Evolutionary conservation across 169 alveolate genomes (phyloP).

Genomic region (Plasmodium adleri): DNA sequence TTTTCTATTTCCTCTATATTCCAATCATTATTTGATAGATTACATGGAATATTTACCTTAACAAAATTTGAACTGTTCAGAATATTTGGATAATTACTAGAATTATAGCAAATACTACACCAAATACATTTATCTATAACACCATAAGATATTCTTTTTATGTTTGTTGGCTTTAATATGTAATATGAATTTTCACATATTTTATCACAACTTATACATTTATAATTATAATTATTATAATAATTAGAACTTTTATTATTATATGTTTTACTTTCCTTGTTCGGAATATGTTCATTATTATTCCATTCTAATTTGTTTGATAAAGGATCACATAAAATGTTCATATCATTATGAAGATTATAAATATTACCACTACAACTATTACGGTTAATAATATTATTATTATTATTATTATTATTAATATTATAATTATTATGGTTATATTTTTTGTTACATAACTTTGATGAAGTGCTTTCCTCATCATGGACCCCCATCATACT

Average conservation of each 20-base stretch:
- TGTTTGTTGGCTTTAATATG: slow-evolving; percentile 48
- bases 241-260: no score
- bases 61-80: slow-evolving; percentile 52
- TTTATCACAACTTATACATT: slow-evolving; percentile 53
- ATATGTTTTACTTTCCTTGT: background rate
- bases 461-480: no score
- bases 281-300: background rate
- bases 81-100: slow-evolving; percentile 53
- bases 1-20: slow-evolving; percentile 30
- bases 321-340: no score
- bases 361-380: no score
- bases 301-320: no score
- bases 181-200: slow-evolving; percentile 35
- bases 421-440: no score
- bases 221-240: slow-evolving; percentile 1
- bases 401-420: no score
- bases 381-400: no score
- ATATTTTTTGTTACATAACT: no score
- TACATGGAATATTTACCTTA: slow-evolving; percentile 48
- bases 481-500: no score
- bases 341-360: no score
- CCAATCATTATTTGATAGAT: slow-evolving; percentile 26
- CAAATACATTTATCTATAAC: slow-evolving; percentile 70
- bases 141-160: slow-evolving; percentile 54
- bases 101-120: slow-evolving; percentile 42